Conservation (phyloP, 192 early-diverging fungal species). For the Spinellus fusiger region DNA sequence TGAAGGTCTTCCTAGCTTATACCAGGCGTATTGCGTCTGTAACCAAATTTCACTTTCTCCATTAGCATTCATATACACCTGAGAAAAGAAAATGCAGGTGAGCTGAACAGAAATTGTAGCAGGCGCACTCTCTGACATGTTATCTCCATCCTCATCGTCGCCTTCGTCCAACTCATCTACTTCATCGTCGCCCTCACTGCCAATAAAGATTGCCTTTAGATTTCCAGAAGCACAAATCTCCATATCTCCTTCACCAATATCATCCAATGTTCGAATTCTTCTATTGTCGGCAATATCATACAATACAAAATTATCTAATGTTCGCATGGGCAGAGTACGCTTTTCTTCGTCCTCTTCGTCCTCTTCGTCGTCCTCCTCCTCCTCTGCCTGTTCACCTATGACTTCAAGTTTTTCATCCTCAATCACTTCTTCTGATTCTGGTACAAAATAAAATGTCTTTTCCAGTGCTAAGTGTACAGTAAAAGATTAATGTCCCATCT, state of each 20-base stretch:
- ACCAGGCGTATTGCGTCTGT: constrained; percentile 22
- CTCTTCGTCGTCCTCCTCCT: neutral
- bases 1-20: constrained; percentile 15
- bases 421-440: constrained; percentile 19
- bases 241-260: constrained; percentile 34
- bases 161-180: constrained; percentile 11
- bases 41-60: constrained; percentile 26
- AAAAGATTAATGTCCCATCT: too few species aligned
- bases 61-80: constrained; percentile 17
- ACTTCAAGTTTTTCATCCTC: constrained; percentile 40
- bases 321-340: constrained; percentile 41
- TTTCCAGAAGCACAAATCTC: constrained; percentile 44
- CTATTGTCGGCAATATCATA: constrained; percentile 36
- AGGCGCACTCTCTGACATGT: neutral
- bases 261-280: constrained; percentile 32
- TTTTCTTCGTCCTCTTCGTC: neutral
- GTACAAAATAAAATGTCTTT: neutral
- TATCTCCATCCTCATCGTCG: constrained; percentile 14
- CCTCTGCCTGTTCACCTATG: constrained; percentile 31
- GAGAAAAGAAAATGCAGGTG: constrained; percentile 19
- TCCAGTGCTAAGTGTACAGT: too few species aligned
- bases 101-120: constrained; percentile 8
- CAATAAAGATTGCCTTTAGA: constrained; percentile 34
- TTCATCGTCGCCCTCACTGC: neutral
- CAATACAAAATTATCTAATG: constrained; percentile 47